Evolutionary conservation across 2,329 filamentous ascomycete genomes (phyloP).

Genomic region (Boeremia exigua): DNA sequence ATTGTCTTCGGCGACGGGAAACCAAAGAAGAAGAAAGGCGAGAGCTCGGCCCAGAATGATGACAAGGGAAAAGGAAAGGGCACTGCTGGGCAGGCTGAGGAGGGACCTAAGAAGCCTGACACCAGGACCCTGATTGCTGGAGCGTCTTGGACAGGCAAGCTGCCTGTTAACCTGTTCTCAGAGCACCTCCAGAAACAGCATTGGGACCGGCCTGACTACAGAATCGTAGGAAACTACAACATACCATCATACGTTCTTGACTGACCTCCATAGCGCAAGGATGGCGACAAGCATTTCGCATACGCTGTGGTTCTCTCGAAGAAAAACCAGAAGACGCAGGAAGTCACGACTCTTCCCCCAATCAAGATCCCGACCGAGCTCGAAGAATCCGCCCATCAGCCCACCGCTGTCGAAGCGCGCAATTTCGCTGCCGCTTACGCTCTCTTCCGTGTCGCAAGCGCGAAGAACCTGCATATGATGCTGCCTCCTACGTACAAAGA

Average conservation of each 20-base stretch:
- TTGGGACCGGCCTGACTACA: conserved; percentile 94
- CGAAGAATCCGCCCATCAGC: conserved; percentile 75
- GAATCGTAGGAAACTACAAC: conserved; percentile 61
- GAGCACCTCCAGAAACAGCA: conserved; percentile 96
- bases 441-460: conserved; percentile 89
- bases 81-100: conserved; percentile 34
- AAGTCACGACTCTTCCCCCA: conserved; percentile 75
- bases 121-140: conserved; percentile 85
- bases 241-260: neutral
- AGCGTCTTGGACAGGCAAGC: conserved; percentile 94
- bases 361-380: conserved; percentile 81
- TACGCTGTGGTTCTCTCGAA: conserved; percentile 75
- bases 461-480: conserved; percentile 95
- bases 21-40: conserved; percentile 50
- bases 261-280: conserved; percentile 61
- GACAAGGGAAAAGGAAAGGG: conserved; percentile 45
- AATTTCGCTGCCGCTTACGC: conserved; percentile 94
- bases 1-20: conserved; percentile 57
- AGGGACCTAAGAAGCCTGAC: conserved; percentile 64
- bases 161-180: conserved; percentile 89
- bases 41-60: conserved; percentile 27
- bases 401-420: conserved; percentile 85
- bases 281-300: conserved; percentile 78
- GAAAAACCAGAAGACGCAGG: conserved; percentile 80
- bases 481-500: conserved; percentile 88